Evolutionary conservation across 148 eudicot genomes (phyloP).

Genomic region (Amaranthus hypochondriacus): DNA sequence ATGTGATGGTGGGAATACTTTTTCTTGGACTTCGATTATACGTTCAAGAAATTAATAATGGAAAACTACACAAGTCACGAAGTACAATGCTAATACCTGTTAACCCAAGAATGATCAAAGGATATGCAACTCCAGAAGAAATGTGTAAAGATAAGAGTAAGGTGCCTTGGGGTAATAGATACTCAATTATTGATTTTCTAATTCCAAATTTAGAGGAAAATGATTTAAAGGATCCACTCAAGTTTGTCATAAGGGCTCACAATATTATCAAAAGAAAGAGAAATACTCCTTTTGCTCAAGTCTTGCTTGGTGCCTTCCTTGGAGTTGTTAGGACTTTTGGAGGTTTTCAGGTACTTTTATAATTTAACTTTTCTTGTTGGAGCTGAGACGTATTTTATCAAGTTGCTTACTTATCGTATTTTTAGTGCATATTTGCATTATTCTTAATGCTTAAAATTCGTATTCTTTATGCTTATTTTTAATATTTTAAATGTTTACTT

Average conservation of each 20-base stretch:
- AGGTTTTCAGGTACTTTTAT: constrained; percentile 19
- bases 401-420: too few relatives aligned
- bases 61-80: constrained; percentile 3
- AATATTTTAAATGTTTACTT: too few relatives aligned
- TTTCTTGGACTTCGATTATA: constrained; percentile 35
- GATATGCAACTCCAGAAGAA: constrained; percentile 36
- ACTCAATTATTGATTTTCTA: constrained; percentile 35
- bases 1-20: constrained; percentile 36
- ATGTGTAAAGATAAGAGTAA: constrained; percentile 37
- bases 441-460: too few relatives aligned
- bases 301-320: constrained; percentile 8
- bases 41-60: constrained; percentile 26
- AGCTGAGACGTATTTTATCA: too few relatives aligned
- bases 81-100: constrained; percentile 37
- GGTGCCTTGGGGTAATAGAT: constrained; percentile 45
- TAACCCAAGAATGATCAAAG: constrained; percentile 36
- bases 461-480: too few relatives aligned
- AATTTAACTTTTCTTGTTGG: too few relatives aligned
- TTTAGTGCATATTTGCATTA: too few relatives aligned
- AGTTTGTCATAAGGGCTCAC: constrained; percentile 27
- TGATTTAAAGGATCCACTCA: constrained; percentile 27
- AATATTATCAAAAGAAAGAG: constrained; percentile 27
- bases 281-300: constrained; percentile 21
- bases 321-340: constrained; percentile 10
- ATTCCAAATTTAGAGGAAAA: constrained; percentile 27